Conservation (phyloP, 805 yeast genomes). For the Yamadazyma akitaensis region DNA sequence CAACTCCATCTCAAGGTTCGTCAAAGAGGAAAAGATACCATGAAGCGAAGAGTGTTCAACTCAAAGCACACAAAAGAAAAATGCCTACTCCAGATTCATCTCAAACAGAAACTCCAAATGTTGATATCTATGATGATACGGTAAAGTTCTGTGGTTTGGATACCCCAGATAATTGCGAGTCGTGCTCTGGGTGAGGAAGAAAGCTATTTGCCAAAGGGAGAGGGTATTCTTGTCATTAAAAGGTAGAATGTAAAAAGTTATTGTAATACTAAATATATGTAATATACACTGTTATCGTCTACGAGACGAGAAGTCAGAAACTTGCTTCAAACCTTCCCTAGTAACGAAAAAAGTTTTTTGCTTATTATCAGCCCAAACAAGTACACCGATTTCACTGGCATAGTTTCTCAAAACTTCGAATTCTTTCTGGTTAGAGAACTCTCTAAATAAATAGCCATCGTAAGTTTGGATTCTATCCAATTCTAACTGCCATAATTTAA, state of each 20-base stretch:
- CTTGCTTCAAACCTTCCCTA: slow-evolving; percentile 79
- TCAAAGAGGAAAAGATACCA: slow-evolving; percentile 24
- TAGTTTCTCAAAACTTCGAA: slow-evolving; percentile 68
- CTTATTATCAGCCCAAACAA: slow-evolving; percentile 77
- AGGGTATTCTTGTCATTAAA: slow-evolving; percentile 7
- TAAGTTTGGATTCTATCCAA: slow-evolving; percentile 85
- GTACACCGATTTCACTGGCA: slow-evolving; percentile 87
- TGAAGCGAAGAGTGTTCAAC: slow-evolving; percentile 6
- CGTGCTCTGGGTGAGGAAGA: slow-evolving; percentile 35
- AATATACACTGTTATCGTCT: slow-evolving; percentile 19
- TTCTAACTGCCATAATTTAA: slow-evolving; percentile 93
- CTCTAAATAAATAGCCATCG: slow-evolving; percentile 85
- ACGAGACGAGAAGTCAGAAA: slow-evolving; percentile 86
- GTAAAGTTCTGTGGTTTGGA: slow-evolving; percentile 29
- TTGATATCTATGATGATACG: slow-evolving; percentile 32
- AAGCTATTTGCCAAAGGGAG: neutral
- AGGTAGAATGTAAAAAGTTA: neutral
- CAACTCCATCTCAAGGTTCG: neutral
- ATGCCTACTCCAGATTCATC: neutral
- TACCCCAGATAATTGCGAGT: slow-evolving; percentile 34
- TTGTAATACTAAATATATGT: no score
- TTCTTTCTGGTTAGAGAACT: slow-evolving; percentile 75
- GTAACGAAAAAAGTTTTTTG: slow-evolving; percentile 81
- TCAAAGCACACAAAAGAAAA: neutral
- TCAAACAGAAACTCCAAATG: neutral